A percentile compares a stretch with the other conserved stretches of the same genome.
phyloP scores from a whole-genome alignment of 2,329 filamentous ascomycete genomes.

The Microsporum ferrugineum region DNA sequence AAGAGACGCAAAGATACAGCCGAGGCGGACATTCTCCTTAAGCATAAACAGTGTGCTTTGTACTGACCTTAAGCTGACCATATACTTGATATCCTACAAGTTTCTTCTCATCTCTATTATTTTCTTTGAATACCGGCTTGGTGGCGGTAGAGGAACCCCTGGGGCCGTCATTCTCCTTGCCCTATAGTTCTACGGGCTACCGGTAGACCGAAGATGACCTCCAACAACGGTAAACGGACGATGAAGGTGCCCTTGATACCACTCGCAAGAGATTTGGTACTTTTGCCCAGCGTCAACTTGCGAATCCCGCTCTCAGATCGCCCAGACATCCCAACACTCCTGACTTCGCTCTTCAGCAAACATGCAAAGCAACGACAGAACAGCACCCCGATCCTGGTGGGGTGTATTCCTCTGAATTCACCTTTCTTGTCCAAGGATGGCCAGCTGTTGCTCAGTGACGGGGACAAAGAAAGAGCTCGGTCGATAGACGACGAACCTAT shows the following conservation, averaged over 20 bases:
- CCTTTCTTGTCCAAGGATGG: conserved; percentile 62
- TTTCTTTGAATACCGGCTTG: background rate
- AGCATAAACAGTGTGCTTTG: background rate
- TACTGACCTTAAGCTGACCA: background rate
- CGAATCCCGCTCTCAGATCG: conserved; percentile 74
- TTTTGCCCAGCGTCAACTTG: conserved; percentile 75
- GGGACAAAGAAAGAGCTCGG: conserved; percentile 40
- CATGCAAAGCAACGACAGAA: conserved; percentile 50
- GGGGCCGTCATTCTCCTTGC: background rate
- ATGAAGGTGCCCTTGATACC: conserved; percentile 63
- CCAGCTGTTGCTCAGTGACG: conserved; percentile 60
- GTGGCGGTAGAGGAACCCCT: background rate
- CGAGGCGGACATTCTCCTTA: background rate
- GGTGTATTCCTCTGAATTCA: conserved; percentile 75
- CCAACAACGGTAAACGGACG: conserved; percentile 6
- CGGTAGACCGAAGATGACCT: background rate
- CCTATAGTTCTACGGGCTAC: background rate
- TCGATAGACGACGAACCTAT: conserved; percentile 38
- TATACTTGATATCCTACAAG: background rate
- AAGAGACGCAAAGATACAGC: background rate
- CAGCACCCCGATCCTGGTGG: conserved; percentile 61
- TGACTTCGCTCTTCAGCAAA: conserved; percentile 73
- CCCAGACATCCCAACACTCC: conserved; percentile 75
- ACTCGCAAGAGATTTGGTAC: conserved; percentile 65
- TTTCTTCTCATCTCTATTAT: background rate